These are phyloP conservation scores for Alternaria metachromatica DNA, from an alignment of 2,329 filamentous ascomycete genomes.

Conservation along the genomic window DNA sequence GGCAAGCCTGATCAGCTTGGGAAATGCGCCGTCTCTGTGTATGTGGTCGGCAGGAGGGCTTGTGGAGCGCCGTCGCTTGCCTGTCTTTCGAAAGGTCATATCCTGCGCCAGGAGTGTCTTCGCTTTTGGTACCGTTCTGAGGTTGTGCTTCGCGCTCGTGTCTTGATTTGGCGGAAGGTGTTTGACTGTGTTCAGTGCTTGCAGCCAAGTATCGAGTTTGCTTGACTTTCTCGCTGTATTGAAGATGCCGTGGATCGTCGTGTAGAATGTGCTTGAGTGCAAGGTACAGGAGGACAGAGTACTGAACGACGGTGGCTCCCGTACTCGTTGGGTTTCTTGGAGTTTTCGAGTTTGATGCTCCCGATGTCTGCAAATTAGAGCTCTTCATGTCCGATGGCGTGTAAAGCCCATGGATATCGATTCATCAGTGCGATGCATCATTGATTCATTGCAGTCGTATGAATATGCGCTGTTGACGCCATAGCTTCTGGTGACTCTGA, in stretches of 20 bases:
- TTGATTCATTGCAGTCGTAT: neutral
- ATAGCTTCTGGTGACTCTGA: slow-evolving; percentile 8
- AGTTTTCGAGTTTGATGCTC: neutral
- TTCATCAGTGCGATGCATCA: neutral
- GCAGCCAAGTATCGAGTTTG: neutral
- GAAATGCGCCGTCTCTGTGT: neutral
- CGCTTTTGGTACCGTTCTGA: neutral
- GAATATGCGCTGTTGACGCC: neutral
- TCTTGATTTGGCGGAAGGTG: neutral
- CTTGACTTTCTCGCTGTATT: slow-evolving; percentile 2
- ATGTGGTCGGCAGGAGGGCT: neutral
- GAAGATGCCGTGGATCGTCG: slow-evolving; percentile 13
- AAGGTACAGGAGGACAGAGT: slow-evolving; percentile 11
- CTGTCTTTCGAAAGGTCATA: neutral
- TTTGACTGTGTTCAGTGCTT: neutral
- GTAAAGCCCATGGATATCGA: neutral
- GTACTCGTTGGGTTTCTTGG: slow-evolving; percentile 8
- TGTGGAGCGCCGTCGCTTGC: neutral
- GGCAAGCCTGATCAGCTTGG: neutral
- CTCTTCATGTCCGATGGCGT: slow-evolving; percentile 2
- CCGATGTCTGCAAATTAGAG: neutral
- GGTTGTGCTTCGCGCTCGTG: neutral
- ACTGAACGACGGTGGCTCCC: slow-evolving; percentile 1
- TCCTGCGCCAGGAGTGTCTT: neutral
- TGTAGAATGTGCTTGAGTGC: slow-evolving; percentile 15